Evolutionary conservation across 1,139 yeast species (phyloP), one percentile per base, ranked within the genome.

Genomic region (Yamadazyma membranifaciens): DNA sequence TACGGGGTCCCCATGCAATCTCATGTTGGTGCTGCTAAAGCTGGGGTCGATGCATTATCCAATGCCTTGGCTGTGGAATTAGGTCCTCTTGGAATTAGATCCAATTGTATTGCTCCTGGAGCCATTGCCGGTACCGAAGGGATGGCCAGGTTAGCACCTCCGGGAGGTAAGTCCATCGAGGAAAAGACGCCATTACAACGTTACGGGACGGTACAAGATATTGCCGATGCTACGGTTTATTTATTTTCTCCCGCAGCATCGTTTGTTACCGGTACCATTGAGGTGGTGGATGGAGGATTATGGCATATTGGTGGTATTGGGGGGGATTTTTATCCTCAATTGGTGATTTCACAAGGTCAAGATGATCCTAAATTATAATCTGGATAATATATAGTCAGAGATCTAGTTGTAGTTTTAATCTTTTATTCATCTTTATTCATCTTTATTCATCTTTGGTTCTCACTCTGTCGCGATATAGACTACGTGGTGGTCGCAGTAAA

Each of bases 11-110:
- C 96, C 7, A 80, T 85, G 66, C 98, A 91, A 64, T 54, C 80
- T 2, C 98, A 91, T 53, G 96, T 88, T 2, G 85, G 92, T 3
- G 96, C 98, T 0, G 98, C 98, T 6, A 91, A 91, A 65, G 96
- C 98, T 1, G 98, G 96, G 27, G 78, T 91, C 32, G 98, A 91
- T 59, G 95, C 97, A 0, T 68, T 91, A 38, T 81, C 91, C 15
- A 82, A 85, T 50, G 85, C 91, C 2, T 65, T 91, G 48, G 95
- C 97, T 1, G 91, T 88, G 11, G 98, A 91, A 63, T 69, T 87
- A 48, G 98, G 98, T 1, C 96, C 97, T 0, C 57, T 86, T 42
- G 97, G 97, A 4, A 77, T 91, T 36, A 75, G 92, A 43, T 77
- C 83, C 37, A 91, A 91, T 59, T 81, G 87, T 59, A 80, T 91